Percentiles rank a stretch among this genome's conserved stretches.
phyloP scores from a whole-genome alignment of 2,329 filamentous ascomycete genomes.

The Biscogniauxia marginata region DNA sequence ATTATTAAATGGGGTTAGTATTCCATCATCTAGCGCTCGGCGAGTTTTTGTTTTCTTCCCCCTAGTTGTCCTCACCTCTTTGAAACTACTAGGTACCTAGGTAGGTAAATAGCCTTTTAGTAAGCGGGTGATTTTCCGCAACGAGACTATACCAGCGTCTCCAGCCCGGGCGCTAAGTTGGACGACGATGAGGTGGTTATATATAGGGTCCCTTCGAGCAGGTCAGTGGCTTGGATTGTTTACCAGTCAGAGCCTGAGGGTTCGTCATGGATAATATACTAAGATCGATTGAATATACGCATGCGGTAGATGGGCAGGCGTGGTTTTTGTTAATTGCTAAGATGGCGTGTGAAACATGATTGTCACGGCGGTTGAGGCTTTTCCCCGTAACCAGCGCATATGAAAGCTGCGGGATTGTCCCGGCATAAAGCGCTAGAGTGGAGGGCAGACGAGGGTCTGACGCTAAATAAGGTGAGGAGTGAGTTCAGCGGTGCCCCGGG shows the following conservation, averaged over 20 bases:
- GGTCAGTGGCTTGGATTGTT: neutral
- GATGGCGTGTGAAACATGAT: neutral
- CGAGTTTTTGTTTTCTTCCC: neutral
- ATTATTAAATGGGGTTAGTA: neutral
- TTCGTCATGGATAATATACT: neutral
- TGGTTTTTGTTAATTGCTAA: neutral
- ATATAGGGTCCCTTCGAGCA: too few species aligned
- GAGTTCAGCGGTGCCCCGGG: constrained; percentile 18
- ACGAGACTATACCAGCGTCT: neutral
- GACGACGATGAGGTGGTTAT: neutral
- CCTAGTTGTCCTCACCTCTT: neutral
- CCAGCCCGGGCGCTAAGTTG: neutral
- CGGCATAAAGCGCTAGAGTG: constrained; percentile 2
- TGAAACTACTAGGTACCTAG: too few species aligned
- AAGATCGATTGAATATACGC: neutral
- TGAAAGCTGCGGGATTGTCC: neutral
- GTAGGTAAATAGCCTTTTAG: neutral
- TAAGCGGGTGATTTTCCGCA: neutral
- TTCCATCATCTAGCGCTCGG: neutral
- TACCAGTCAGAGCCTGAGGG: neutral
- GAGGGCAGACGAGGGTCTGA: constrained; percentile 11
- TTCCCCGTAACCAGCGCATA: neutral
- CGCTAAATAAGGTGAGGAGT: constrained; percentile 1
- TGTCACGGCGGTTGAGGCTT: neutral
- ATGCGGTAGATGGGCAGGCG: neutral